Evolutionary conservation across 805 yeast species (phyloP).

Genomic region (Pichia gijzeniarum): DNA sequence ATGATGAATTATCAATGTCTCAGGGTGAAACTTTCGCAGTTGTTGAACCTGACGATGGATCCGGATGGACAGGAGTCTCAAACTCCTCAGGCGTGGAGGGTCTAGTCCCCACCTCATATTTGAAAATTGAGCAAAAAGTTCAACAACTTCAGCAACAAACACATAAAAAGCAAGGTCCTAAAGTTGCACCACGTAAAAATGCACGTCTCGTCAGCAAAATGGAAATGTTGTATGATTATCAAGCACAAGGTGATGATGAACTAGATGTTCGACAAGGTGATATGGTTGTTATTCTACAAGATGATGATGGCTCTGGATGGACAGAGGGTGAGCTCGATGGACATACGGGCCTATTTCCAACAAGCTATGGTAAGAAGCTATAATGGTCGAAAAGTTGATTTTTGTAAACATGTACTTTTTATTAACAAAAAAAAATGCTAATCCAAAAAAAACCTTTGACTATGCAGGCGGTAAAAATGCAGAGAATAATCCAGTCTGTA

Average conservation of each 20-base stretch:
- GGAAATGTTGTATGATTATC: conserved; percentile 69
- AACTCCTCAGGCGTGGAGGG: conserved; percentile 49
- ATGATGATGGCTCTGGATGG: conserved; percentile 87
- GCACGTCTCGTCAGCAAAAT: conserved; percentile 58
- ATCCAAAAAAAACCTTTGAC: conserved; percentile 2
- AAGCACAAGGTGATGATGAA: conserved; percentile 77
- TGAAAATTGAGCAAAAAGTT: conserved; percentile 37
- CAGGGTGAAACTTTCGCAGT: conserved; percentile 59
- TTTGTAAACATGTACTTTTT: background rate
- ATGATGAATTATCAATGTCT: conserved; percentile 61
- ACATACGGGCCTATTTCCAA: conserved; percentile 65
- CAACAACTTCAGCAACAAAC: conserved; percentile 12
- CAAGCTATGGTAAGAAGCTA: conserved; percentile 50
- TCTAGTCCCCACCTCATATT: conserved; percentile 78
- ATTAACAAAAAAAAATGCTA: background rate
- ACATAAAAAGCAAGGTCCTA: conserved; percentile 54
- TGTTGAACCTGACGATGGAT: conserved; percentile 70
- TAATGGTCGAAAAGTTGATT: background rate
- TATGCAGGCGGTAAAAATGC: conserved; percentile 88
- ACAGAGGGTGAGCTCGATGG: conserved; percentile 82
- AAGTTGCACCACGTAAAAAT: conserved; percentile 66
- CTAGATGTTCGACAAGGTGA: conserved; percentile 69
- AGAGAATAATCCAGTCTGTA: conserved; percentile 67
- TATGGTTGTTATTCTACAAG: conserved; percentile 55
- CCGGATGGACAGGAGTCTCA: conserved; percentile 83